Evolutionary conservation across 495 filamentous ascomycete genomes (phyloP).

Genomic region (Lophiotrema nucula): DNA sequence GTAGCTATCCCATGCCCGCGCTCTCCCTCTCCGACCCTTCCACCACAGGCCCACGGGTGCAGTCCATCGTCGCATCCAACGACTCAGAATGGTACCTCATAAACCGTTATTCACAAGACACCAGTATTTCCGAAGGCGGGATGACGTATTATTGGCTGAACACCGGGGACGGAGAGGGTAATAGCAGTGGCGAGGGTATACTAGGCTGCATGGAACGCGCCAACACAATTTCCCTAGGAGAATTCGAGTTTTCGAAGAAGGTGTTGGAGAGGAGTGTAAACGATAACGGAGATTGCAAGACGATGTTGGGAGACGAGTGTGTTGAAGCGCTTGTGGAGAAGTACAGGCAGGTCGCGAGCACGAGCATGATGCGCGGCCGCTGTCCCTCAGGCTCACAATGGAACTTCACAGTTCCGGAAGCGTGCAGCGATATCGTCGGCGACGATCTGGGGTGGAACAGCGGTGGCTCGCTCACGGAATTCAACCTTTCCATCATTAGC

Average conservation of each 20-base stretch:
- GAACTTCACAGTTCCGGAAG: neutral
- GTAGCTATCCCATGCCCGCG: slow-evolving; percentile 1
- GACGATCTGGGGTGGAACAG: neutral
- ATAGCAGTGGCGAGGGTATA: neutral
- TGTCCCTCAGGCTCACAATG: neutral
- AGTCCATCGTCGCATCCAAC: neutral
- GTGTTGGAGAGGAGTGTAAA: slow-evolving; percentile 8
- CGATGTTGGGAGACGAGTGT: slow-evolving; percentile 14
- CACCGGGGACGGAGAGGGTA: slow-evolving; percentile 4
- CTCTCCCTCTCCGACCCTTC: neutral
- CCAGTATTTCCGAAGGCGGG: neutral
- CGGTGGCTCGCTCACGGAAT: neutral
- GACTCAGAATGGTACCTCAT: slow-evolving; percentile 4
- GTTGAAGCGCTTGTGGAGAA: neutral
- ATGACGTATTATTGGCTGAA: slow-evolving; percentile 2
- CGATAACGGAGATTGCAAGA: slow-evolving; percentile 14
- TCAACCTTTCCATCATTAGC: neutral
- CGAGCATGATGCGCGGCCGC: neutral
- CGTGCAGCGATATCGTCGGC: neutral
- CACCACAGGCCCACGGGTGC: no score
- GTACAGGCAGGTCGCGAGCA: neutral
- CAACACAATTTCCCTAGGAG: neutral
- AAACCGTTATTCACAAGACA: neutral
- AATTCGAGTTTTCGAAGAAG: slow-evolving; percentile 9
- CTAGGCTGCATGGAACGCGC: neutral